A percentile compares a stretch with the other conserved stretches of the same genome.
phyloP scores from a whole-genome alignment of 257 asterid species.

The Voacanga thouarsii region DNA sequence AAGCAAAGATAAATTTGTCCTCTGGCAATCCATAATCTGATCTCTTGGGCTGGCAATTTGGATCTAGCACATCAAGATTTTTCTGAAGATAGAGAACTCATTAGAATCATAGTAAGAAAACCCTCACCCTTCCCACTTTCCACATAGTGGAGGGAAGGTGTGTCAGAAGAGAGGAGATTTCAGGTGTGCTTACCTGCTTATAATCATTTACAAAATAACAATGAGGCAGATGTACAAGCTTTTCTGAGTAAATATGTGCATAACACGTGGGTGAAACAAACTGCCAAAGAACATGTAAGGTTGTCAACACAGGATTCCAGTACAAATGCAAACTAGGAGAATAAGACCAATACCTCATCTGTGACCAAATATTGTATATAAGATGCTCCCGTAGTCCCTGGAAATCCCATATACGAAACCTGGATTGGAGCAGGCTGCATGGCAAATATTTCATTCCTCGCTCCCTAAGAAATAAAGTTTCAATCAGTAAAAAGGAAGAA shows the following conservation, averaged over 20 bases:
- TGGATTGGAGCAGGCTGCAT: constrained; percentile 99
- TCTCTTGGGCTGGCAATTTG: constrained; percentile 69
- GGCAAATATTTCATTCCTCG: constrained; percentile 96
- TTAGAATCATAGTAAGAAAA: constrained; percentile 9
- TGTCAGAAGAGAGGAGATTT: not conserved
- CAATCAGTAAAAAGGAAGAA: not conserved
- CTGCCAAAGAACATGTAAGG: constrained; percentile 34
- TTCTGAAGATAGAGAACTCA: constrained; percentile 40
- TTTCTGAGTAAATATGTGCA: constrained; percentile 88
- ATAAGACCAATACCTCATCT: constrained; percentile 62
- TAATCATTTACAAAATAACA: constrained; percentile 97
- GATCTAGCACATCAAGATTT: constrained; percentile 89
- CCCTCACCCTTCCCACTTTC: not conserved
- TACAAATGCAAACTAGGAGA: constrained; percentile 5
- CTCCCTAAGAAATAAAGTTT: constrained; percentile 58
- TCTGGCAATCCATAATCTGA: constrained; percentile 95
- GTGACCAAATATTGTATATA: constrained; percentile 93
- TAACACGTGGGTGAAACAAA: constrained; percentile 85
- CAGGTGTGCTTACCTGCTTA: constrained; percentile 65
- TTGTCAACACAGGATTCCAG: constrained; percentile 1
- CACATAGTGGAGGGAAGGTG: not conserved
- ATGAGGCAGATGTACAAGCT: constrained; percentile 93
- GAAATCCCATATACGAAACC: constrained; percentile 99
- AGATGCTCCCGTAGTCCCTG: constrained; percentile 96
- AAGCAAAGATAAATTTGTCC: constrained; percentile 91